Percentiles rank a stretch among this genome's conserved stretches.
phyloP scores from a whole-genome alignment of 116 monocot genomes.

The Dioscorea cayenensis region DNA sequence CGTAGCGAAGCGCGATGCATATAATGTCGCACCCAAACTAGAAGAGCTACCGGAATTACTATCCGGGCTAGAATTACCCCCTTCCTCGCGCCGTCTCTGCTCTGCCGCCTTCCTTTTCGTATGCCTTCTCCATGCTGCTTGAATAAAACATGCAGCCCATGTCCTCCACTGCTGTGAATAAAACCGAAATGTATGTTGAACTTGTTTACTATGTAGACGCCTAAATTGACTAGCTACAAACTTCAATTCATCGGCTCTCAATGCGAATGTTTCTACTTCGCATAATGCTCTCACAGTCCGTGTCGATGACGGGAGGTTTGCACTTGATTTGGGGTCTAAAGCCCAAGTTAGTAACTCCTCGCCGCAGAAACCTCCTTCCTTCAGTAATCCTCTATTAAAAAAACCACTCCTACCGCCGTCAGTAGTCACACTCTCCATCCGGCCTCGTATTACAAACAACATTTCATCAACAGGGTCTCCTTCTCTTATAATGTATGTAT shows the following conservation, averaged over 20 bases:
- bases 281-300: slow-evolving; percentile 34
- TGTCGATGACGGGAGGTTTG: slow-evolving; percentile 41
- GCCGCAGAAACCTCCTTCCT: slow-evolving; percentile 43
- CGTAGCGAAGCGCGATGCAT: slow-evolving; percentile 7
- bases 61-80: background rate
- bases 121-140: slow-evolving; percentile 39
- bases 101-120: slow-evolving; percentile 31
- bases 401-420: slow-evolving; percentile 38
- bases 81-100: slow-evolving; percentile 24
- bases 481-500: slow-evolving; percentile 29
- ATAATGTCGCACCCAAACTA: slow-evolving; percentile 7
- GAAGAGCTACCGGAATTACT: slow-evolving; percentile 2
- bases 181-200: slow-evolving; percentile 40
- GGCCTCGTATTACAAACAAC: slow-evolving; percentile 40
- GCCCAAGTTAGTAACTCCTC: slow-evolving; percentile 49
- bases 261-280: slow-evolving; percentile 42
- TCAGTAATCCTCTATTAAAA: slow-evolving; percentile 31
- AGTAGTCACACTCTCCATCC: slow-evolving; percentile 40
- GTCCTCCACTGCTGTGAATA: slow-evolving; percentile 57
- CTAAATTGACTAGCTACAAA: slow-evolving; percentile 51
- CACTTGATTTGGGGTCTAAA: slow-evolving; percentile 33
- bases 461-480: slow-evolving; percentile 48
- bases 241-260: slow-evolving; percentile 32
- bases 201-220: slow-evolving; percentile 38
- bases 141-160: slow-evolving; percentile 45